Evolutionary conservation across 2,329 filamentous ascomycete genomes (phyloP), one percentile per base, ranked within the genome.

Genomic region (Phialophora chinensis): DNA sequence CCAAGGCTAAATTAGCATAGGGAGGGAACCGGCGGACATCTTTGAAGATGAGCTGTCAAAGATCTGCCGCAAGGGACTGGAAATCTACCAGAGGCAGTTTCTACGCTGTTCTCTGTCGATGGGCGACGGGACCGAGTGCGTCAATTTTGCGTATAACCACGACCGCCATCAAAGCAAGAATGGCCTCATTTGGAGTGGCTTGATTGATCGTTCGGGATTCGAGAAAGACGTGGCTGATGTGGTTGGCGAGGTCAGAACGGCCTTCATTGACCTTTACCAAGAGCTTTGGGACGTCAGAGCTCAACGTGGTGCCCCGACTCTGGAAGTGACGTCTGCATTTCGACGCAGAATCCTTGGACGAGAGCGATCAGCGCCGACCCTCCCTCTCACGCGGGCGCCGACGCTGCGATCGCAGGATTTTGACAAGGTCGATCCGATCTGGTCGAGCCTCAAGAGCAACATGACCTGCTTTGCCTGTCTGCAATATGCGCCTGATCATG

Each of bases 391-490:
- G 27, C 55, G 55, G 14, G 55, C 31, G 3, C 31, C 7, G 11
- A 58, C 55, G 35, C 8, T 58, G 17, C 33, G 35, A 12, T 42
- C 55, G 4, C 31, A 58, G 11, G 35, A 58, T 8, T 58, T 58
- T 42, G 14, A 20, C 20, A 38, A 14, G 25, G n/a, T 38, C 14
- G 31, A 38, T 29, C 33, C 8, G 27, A 25, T 47, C 14, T 58
- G 55, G 55, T 58, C 55, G 17, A 27, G 20, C 17, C 33, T 58
- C 14, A 42, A 47, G 38, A 58, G 55, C 33, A 58, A 58, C 42
- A 58, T 58, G 55, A 44, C 55, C 38, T 58, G 55, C 55, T 58
- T 58, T 47, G 55, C 55, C 17, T 58, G 55, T 47, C 55, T 58
- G 4, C 55, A 58, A 58, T 58, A 58, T 25, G 20, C 55, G 14